Base-by-base conservation (phyloP, 192 early-diverging fungal species). In the Entrophospora sp. region DNA sequence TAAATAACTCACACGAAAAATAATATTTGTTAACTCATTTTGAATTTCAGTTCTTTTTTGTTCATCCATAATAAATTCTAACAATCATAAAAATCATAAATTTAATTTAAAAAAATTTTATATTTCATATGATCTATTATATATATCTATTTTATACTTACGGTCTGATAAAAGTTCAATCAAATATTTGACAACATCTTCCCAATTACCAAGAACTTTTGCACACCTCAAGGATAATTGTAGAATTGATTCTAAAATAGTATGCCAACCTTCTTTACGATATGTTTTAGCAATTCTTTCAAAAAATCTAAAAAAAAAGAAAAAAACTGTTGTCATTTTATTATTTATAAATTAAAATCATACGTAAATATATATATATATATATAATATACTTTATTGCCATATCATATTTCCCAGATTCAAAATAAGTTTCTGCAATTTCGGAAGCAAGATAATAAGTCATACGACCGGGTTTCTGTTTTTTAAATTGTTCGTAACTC, bases 401-500 rank as follows among this genome's bases (percentile, higher is more conserved):
- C 86, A 91, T 93, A 45, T 90, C 91, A 66, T 81, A 84, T 66
- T 89, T 89, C n/a, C 86, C 85, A 30, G 81, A 77, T 18, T 77
- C 72, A 48, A 88, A 84, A 68, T 95, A 94, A 3, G 88, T 81
- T 2, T 88, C 84, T 6, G 93, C 93, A 66, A 95, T 95, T 71
- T 95, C 91, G 10, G 87, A 82, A 0, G 91, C 93, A 3, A 95
- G 70, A 62, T 83, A 94, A 2, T 93, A 69, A 0, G 91, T 94
- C 85, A 90, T 90, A 9, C 93, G 81, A 14, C 85, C 82, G 43
- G 76, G 74, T 38, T 84, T 85, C 28, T 85, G 71, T 45, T 77
- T 74, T 67, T 93, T 92, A 68, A 94, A 95, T 42, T 88, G 85
- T 46, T 95, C 93, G 62, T 95, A 95, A n/a, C 90, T 84, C 65